Conservation (phyloP, 768 basidiomycete genomes). For the Pulveroboletus sp. region DNA sequence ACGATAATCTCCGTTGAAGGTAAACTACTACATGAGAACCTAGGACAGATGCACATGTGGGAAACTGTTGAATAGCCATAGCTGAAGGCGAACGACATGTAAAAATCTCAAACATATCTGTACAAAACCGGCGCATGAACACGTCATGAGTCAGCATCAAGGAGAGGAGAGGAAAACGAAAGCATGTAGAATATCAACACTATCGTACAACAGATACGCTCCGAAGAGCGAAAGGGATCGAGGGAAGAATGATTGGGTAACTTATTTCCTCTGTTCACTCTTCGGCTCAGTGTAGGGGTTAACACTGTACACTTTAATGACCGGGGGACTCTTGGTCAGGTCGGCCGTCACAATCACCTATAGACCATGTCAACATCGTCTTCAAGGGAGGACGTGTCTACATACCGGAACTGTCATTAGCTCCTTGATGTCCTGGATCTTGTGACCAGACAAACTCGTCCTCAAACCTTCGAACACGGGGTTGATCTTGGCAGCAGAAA, state of each 20-base stretch:
- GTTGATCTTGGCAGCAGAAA: conserved; percentile 70
- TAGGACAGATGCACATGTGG: conserved; percentile 17
- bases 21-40: conserved; percentile 22
- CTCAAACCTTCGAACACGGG: conserved; percentile 84
- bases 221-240: conserved; percentile 1
- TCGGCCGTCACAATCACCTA: conserved; percentile 95
- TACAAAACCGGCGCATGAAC: conserved; percentile 28
- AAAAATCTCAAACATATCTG: conserved; percentile 25
- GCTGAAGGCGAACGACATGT: conserved; percentile 16
- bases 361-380: conserved; percentile 6
- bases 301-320: conserved; percentile 96
- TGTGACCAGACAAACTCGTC: conserved; percentile 72
- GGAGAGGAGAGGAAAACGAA: conserved; percentile 27
- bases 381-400: conserved; percentile 11
- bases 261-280: conserved; percentile 31
- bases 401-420: conserved; percentile 89
- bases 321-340: conserved; percentile 91
- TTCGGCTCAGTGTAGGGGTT: conserved; percentile 77
- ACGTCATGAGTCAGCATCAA: conserved; percentile 28
- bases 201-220: conserved; percentile 28
- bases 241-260: conserved; percentile 5
- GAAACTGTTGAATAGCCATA: conserved; percentile 11
- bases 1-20: conserved; percentile 12
- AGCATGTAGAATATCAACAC: conserved; percentile 27
- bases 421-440: conserved; percentile 92